Evolutionary conservation across 345 rosid genomes (phyloP).

Genomic region (Luvunga scandens): DNA sequence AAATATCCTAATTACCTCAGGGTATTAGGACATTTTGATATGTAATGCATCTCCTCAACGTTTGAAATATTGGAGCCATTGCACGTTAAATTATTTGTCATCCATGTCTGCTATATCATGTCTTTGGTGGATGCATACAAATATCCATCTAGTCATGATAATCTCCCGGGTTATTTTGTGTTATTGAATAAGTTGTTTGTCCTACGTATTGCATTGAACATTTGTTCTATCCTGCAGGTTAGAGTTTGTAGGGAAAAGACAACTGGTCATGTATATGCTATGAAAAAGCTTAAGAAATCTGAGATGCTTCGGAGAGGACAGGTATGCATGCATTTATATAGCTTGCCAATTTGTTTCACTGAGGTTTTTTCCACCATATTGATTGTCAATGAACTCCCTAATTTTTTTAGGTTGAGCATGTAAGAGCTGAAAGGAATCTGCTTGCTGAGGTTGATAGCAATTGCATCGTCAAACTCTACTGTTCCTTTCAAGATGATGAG

Average conservation of each 20-base stretch:
- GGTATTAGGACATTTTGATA: neutral
- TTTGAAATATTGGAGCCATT: neutral
- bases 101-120: neutral
- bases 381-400: constrained; percentile 10
- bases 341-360: constrained; percentile 11
- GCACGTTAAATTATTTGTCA: neutral
- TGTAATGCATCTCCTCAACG: neutral
- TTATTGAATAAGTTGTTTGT: neutral
- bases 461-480: constrained; percentile 92
- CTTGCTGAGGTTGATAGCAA: constrained; percentile 96
- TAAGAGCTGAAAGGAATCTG: constrained; percentile 90
- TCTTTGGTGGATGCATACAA: neutral
- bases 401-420: constrained; percentile 77
- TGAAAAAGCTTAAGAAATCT: constrained; percentile 88
- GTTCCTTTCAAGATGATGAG: constrained; percentile 92
- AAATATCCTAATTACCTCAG: neutral
- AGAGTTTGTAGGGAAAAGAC: constrained; percentile 87
- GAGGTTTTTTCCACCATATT: constrained; percentile 11
- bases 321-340: constrained; percentile 35
- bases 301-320: constrained; percentile 99
- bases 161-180: neutral
- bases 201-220: neutral
- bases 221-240: constrained; percentile 55
- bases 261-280: constrained; percentile 87
- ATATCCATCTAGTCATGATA: neutral